Evolutionary conservation across 2,329 filamentous ascomycete species (phyloP).

Genomic region (Fusarium sp.): DNA sequence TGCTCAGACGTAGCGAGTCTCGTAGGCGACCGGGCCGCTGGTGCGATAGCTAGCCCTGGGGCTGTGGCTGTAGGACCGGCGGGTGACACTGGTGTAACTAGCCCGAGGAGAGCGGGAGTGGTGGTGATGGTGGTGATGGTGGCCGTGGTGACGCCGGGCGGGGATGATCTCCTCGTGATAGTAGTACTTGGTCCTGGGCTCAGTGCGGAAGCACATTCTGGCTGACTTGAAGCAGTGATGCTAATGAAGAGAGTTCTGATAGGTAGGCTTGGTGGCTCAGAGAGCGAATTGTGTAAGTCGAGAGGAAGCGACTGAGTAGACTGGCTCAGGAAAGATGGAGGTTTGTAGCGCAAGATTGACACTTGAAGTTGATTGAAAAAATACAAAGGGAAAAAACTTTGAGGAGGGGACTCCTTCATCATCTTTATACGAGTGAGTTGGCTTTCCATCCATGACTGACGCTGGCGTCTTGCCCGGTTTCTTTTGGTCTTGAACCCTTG

Average conservation of each 20-base stretch:
- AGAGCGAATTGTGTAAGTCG: conserved; percentile 1
- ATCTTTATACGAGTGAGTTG: conserved; percentile 42
- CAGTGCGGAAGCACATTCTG: conserved; percentile 64
- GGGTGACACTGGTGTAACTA: conserved; percentile 58
- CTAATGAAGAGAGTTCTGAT: background rate
- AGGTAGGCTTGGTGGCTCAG: background rate
- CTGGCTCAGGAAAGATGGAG: background rate
- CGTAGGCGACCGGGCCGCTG: conserved; percentile 50
- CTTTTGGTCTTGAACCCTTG: conserved; percentile 41
- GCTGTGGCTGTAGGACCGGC: conserved; percentile 54
- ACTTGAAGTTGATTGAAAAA: conserved; percentile 4
- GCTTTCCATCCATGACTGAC: conserved; percentile 15
- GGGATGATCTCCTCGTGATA: conserved; percentile 67
- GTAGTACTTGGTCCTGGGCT: conserved; percentile 63
- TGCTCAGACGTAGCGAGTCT: conserved; percentile 28
- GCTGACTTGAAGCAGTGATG: conserved; percentile 17
- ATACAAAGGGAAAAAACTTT: conserved; percentile 8
- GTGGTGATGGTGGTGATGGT: conserved; percentile 52
- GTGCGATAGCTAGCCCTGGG: conserved; percentile 59
- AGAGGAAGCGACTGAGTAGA: background rate
- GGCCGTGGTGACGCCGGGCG: conserved; percentile 54
- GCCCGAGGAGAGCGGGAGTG: conserved; percentile 53
- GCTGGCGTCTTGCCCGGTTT: conserved; percentile 45
- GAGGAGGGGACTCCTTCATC: conserved; percentile 32
- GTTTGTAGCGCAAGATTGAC: background rate